Evolutionary conservation across 1,284 basidiomycete species (phyloP), one percentile per base, ranked within the genome.

Genomic region (Lentinus polychrous): DNA sequence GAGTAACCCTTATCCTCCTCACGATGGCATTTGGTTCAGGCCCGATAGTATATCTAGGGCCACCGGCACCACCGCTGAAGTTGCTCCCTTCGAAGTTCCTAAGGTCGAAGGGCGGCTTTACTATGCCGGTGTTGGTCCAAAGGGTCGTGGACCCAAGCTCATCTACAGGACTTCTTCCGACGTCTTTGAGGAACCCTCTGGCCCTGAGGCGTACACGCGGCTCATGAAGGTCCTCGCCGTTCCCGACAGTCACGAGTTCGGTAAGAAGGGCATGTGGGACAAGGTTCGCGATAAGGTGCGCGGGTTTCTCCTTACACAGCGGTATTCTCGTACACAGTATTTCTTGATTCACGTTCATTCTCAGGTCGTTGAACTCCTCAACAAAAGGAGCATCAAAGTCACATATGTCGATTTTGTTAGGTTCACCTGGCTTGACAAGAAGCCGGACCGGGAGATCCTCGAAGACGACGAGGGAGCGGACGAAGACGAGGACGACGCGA

Each of bases 91-190:
- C 56, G 51, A 48, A 32, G 49, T 53, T 24, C 23, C 55, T 12
- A 49, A 46, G 43, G 12, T 55, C 32, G 44, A 46, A 24, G 44
- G 33, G 11, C 7, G 22, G 14, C 18, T 37, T 5, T 46, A 37
- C 34, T 37, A 36, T 34, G 44, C 31, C 18, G 8, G 32, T 38
- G 8, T 11, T 17, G 17, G 34, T 38, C 49, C 46, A 6, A 66
- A 55, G 22, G 48, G 55, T 7, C 54, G 37, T 32, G 63, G 67
- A 12, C 71, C 71, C 40, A 65, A 64, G 57, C 59, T 72, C 15
- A 62, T 72, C 53, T 70, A 57, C 52, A 54, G 71, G 57, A 63
- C 60, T 3, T 71, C 66, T 5, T 44, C 35, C 22, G 69, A 72
- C 48, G 46, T 49, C 10, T 73, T 66, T 57, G 52, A 46, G 22